Evolutionary conservation across 2,329 filamentous ascomycete genomes (phyloP), one percentile per base, ranked within the genome.

Genomic region (Penicillium sp.): DNA sequence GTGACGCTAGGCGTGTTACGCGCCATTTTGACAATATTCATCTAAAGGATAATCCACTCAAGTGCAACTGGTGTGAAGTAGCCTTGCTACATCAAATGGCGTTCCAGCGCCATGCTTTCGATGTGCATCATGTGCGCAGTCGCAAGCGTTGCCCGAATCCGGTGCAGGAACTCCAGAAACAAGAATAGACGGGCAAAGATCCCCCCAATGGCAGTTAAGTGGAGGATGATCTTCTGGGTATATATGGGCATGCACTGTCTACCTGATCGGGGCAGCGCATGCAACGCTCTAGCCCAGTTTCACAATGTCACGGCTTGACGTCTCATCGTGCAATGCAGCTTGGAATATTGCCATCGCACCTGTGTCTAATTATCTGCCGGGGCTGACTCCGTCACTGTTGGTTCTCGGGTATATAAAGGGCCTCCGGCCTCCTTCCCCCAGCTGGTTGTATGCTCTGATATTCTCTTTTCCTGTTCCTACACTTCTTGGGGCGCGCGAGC

Each of bases 401-500:
- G 10, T 43, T 35, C 29, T 48, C 41, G 42, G 28, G 25, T 48
- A 42, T 46, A 48, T 42, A 33, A 50, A 50, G 38, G n/a, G n/a
- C n/a, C n/a, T n/a, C n/a, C n/a, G 43, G 43, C 47, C 47, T 50
- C 25, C 47, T 50, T 50, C 38, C 47, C 47, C 42, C 18, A 41
- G 20, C 35, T n/a, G 24, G 49, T 35, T 37, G 33, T 27, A 48
- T 32, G 41, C 45, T 52, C 45, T 44, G 41, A 39, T 39, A 46
- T 46, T 47, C 40, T 44, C 45, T 44, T 48, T 44, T 31, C 18
- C 13, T 45, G 40, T 44, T 45, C 33, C 44, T 7, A 45, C 6
- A 35, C 29, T 32, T 4, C 29, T 13, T 8, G 25, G 25, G 10
- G 29, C 29, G 15, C 43, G 43, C 42, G 38, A 32, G 29, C 29